Conservation (phyloP, 768 basidiomycete species). For the Tephrocybe sp. region DNA sequence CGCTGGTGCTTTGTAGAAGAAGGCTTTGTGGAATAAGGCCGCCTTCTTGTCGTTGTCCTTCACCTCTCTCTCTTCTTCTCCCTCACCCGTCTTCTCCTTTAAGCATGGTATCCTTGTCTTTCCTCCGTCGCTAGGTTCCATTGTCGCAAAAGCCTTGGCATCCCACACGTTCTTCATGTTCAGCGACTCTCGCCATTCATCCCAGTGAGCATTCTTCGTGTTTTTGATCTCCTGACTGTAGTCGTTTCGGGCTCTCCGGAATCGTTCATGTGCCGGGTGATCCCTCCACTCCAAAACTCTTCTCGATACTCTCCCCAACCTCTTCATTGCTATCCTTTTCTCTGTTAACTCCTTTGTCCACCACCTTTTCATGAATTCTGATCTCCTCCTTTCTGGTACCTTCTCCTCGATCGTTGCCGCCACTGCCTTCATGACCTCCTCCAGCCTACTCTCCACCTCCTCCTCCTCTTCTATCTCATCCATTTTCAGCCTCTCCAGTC, state of each 20-base stretch:
- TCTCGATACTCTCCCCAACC: slow-evolving; percentile 11
- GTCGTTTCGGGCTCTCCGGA: slow-evolving; percentile 7
- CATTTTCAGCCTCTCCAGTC: neutral
- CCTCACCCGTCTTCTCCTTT: neutral
- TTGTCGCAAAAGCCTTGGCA: slow-evolving; percentile 21
- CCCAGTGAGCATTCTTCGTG: slow-evolving; percentile 27
- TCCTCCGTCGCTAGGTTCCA: slow-evolving; percentile 23
- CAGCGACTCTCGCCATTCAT: slow-evolving; percentile 25
- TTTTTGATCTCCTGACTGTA: slow-evolving; percentile 16
- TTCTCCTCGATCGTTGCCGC: slow-evolving; percentile 13
- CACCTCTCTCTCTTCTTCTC: neutral
- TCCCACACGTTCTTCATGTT: slow-evolving; percentile 21
- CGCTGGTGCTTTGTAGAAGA: slow-evolving; percentile 26
- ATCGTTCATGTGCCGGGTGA: slow-evolving; percentile 24
- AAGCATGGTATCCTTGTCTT: slow-evolving; percentile 26
- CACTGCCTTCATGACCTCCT: slow-evolving; percentile 15
- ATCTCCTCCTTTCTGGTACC: slow-evolving; percentile 19
- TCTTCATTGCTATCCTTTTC: slow-evolving; percentile 13
- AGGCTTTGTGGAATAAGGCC: slow-evolving; percentile 17
- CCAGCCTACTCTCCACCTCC: slow-evolving; percentile 5
- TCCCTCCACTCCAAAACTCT: slow-evolving; percentile 4
- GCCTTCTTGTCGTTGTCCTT: slow-evolving; percentile 27
- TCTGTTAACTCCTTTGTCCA: slow-evolving; percentile 29
- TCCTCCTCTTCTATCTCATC: neutral
- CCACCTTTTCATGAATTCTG: slow-evolving; percentile 30